A percentile compares a stretch with the other conserved stretches of the same genome.
phyloP scores from a whole-genome alignment of 2,329 filamentous ascomycete species.

The Trematosphaeria pertusa region DNA sequence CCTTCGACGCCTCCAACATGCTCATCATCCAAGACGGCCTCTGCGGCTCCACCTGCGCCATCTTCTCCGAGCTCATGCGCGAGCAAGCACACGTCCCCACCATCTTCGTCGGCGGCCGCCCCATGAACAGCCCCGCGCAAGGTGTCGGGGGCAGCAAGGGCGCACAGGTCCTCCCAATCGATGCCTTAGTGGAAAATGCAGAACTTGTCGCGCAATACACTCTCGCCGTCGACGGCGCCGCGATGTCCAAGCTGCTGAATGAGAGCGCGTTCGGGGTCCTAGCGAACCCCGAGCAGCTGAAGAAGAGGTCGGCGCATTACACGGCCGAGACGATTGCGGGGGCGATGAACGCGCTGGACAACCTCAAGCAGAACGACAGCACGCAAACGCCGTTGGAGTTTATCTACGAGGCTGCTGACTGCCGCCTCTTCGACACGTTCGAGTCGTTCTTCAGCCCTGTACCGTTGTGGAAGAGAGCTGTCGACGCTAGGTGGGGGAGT shows the following conservation, averaged over 20 bases:
- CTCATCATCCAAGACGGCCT: slow-evolving; percentile 47
- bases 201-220: slow-evolving; percentile 1
- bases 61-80: slow-evolving; percentile 51
- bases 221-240: slow-evolving; percentile 7
- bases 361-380: slow-evolving; percentile 33
- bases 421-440: slow-evolving; percentile 64
- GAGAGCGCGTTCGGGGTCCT: slow-evolving; percentile 18
- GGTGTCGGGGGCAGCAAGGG: slow-evolving; percentile 50
- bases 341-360: slow-evolving; percentile 28
- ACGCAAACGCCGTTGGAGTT: slow-evolving; percentile 60
- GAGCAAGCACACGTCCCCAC: slow-evolving; percentile 48
- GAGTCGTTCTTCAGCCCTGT: slow-evolving; percentile 57
- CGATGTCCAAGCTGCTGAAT: slow-evolving; percentile 11
- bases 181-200: slow-evolving; percentile 4
- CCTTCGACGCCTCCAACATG: slow-evolving; percentile 40
- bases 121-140: slow-evolving; percentile 44
- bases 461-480: slow-evolving; percentile 55
- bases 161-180: slow-evolving; percentile 29
- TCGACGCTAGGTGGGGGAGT: slow-evolving; percentile 26
- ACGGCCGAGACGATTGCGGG: slow-evolving; percentile 7
- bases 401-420: slow-evolving; percentile 65
- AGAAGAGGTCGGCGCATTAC: slow-evolving; percentile 12
- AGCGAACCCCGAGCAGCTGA: slow-evolving; percentile 14
- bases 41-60: slow-evolving; percentile 49
- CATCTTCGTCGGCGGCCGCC: slow-evolving; percentile 28